Base-by-base conservation (phyloP, 148 eudicot species). In the Cornus florida region DNA sequence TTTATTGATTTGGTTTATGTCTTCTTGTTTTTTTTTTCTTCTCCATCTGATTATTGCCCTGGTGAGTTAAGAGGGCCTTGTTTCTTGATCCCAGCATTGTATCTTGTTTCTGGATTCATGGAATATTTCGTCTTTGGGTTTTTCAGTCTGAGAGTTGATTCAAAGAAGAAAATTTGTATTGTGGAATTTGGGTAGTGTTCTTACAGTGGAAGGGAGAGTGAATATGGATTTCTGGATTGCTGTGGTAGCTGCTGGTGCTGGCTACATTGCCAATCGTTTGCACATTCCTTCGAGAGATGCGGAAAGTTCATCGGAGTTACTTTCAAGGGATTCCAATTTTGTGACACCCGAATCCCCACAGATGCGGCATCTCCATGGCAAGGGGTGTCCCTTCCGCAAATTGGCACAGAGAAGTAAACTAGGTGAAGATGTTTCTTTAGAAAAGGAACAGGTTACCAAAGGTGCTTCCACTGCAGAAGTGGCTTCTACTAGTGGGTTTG, bases 161-260 rank as follows among this genome's bases (percentile, higher is more conserved):
- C 67, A 56, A 71, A 80, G 76, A 41, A 75, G 73, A 75, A 62
- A 50, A 56, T 77, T 69, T 43, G 84, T 60, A 33, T 74, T 24
- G 82, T 80, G 67, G 75, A 74, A 73, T 79, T 84, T 65, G 84
- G 79, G 69, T 84, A 57, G 86, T 56, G 60, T 64, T 74, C 16
- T 77, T 64, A 10, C 77, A 24, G 22, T 5, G 74, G 59, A 43
- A 71, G 41, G 23, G 50, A 32, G 81, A 38, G 68, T 78, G 76
- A 20, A 80, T 71, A 96, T 96, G 99, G 99, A 96, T 85, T 75
- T 89, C 72, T 96, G 98, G 99, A 83, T 93, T 69, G 94, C 87
- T 70, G 88, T 92, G 67, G 97, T 95, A 65, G 92, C 92, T 75
- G 91, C 98, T 75, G 91, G 97, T 77, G 99, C 98, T 75, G 92